Evolutionary conservation across 2,329 filamentous ascomycete genomes (phyloP).

Genomic region (Aureobasidium musti): DNA sequence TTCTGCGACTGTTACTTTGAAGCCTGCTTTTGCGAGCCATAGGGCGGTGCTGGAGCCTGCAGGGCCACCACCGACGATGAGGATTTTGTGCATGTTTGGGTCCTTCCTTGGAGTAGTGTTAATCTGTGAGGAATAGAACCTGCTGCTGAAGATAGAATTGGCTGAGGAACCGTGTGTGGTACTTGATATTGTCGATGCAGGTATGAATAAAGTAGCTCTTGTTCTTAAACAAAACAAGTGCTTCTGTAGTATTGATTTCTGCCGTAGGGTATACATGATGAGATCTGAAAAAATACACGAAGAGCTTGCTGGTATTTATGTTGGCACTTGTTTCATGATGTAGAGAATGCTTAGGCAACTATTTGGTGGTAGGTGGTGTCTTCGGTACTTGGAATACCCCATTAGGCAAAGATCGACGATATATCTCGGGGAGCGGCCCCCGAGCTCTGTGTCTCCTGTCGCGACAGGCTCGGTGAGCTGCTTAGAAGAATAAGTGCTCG

Average conservation of each 20-base stretch:
- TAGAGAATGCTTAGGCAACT: not conserved
- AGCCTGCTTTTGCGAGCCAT: conserved; percentile 35
- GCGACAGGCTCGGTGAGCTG: too few species aligned
- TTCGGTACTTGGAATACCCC: not conserved
- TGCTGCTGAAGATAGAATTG: not conserved
- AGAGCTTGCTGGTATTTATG: not conserved
- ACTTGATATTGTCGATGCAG: not conserved
- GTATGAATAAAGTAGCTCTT: not conserved
- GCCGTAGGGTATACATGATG: not conserved
- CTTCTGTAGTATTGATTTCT: not conserved
- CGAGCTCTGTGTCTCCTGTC: not conserved
- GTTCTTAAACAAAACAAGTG: not conserved
- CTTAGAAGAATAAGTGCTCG: not conserved
- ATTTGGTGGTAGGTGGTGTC: not conserved
- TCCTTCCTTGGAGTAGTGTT: not conserved
- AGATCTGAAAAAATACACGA: not conserved
- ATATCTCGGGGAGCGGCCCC: not conserved
- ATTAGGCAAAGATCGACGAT: not conserved
- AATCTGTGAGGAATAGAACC: not conserved
- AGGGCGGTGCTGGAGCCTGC: conserved; percentile 36
- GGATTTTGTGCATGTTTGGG: conserved; percentile 24
- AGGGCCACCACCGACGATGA: conserved; percentile 36
- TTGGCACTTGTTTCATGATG: not conserved
- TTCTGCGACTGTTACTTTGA: conserved; percentile 36
- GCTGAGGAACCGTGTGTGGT: not conserved